phyloP scores from a whole-genome alignment of 1,284 basidiomycete species.

The Quambalaria eucalypti region DNA sequence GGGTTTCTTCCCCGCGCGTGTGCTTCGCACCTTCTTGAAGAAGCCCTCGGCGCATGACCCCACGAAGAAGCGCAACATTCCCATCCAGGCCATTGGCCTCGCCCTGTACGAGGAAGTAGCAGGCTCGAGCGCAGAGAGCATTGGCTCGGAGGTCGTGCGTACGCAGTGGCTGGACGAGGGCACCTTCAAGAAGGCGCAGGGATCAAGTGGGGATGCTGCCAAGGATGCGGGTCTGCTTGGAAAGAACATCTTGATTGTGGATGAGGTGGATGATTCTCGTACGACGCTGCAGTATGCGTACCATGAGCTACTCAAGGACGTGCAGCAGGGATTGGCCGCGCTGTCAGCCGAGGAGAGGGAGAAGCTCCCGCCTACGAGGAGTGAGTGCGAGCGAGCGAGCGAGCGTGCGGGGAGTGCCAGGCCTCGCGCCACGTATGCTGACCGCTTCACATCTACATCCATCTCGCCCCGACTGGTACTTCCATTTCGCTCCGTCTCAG shows the following conservation, averaged over 20 bases:
- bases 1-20: conserved; percentile 44
- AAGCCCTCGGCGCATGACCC: conserved; percentile 29
- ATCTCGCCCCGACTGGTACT: too few relatives aligned
- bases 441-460: neutral
- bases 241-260: conserved; percentile 45
- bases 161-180: conserved; percentile 45
- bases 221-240: conserved; percentile 41
- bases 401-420: neutral
- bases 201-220: conserved; percentile 28
- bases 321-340: conserved; percentile 27
- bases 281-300: conserved; percentile 46
- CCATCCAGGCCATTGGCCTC: conserved; percentile 45
- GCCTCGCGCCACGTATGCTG: neutral
- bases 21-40: conserved; percentile 45
- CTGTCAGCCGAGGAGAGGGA: conserved; percentile 29
- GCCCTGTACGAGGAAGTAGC: conserved; percentile 45
- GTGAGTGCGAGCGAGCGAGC: neutral
- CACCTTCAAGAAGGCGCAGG: conserved; percentile 10
- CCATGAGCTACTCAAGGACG: conserved; percentile 44
- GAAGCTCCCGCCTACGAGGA: conserved; percentile 37
- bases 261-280: conserved; percentile 45
- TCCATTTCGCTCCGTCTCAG: neutral
- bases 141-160: conserved; percentile 42
- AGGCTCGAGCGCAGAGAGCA: conserved; percentile 10
- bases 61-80: conserved; percentile 40